A percentile compares a stretch with the other conserved stretches of the same genome.
Conservation (phyloP, 2,329 filamentous ascomycete genomes). For the Penicillium sp. region DNA sequence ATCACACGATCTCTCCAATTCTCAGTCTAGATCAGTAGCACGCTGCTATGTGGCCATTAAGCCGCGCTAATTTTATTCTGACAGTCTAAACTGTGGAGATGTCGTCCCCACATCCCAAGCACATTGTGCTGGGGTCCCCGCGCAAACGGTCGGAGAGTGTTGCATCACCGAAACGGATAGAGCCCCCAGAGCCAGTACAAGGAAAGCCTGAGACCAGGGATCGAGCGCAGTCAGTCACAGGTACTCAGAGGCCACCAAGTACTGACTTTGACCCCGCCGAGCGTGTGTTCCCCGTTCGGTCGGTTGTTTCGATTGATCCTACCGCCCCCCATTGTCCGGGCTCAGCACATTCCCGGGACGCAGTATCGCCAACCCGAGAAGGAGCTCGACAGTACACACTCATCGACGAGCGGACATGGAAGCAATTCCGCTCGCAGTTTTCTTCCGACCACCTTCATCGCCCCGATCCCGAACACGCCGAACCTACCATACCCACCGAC, state of each 20-base stretch:
- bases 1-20: background rate
- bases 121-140: background rate
- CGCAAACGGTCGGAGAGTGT: background rate
- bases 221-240: constrained; percentile 17
- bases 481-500: constrained; percentile 11
- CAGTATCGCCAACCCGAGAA: constrained; percentile 22
- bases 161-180: background rate
- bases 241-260: constrained; percentile 1
- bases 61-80: background rate
- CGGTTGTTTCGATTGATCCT: constrained; percentile 57
- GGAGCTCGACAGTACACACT: constrained; percentile 29
- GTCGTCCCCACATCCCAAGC: background rate
- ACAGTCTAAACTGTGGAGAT: background rate
- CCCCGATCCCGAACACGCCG: background rate
- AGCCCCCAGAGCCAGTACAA: background rate
- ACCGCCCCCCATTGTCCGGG: background rate
- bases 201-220: constrained; percentile 11
- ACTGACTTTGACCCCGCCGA: constrained; percentile 43
- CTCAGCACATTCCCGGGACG: background rate
- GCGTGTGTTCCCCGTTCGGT: constrained; percentile 76
- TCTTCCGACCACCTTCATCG: background rate
- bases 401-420: constrained; percentile 29
- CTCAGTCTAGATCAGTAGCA: background rate
- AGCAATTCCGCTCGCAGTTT: constrained; percentile 16
- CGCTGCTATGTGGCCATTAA: background rate